Evolutionary conservation across 371 early-diverging fungal species (phyloP).

Genomic region (Mortierella sp.): DNA sequence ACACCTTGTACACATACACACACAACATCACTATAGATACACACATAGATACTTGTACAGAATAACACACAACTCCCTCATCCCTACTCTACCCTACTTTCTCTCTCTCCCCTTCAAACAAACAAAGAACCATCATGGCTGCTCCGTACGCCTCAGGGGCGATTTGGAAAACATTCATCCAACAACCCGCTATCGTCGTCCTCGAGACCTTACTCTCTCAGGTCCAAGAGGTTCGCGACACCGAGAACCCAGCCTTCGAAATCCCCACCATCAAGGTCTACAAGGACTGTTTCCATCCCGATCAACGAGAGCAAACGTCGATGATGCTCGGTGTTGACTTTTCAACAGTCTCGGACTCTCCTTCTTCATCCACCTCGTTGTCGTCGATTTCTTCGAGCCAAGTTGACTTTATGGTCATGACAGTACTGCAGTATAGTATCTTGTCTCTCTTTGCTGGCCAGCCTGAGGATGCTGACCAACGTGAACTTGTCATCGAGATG

Average conservation of each 20-base stretch:
- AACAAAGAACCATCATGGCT: neutral
- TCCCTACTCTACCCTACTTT: neutral
- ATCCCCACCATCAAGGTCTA: conserved; percentile 14
- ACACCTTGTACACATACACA: too few species aligned
- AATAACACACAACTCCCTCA: too few species aligned
- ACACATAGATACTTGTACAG: too few species aligned
- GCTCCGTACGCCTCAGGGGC: neutral
- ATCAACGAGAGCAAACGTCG: neutral
- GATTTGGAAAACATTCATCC: conserved; percentile 21
- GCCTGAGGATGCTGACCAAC: neutral
- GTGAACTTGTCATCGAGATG: conserved; percentile 15
- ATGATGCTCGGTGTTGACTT: conserved; percentile 19
- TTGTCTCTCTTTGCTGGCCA: conserved; percentile 1
- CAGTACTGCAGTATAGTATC: conserved; percentile 15
- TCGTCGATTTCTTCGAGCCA: neutral
- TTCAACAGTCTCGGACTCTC: neutral
- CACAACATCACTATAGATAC: too few species aligned
- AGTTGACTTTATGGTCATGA: neutral
- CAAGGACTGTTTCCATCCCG: conserved; percentile 6
- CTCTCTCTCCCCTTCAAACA: too few species aligned
- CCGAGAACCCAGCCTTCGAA: neutral
- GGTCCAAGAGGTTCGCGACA: neutral
- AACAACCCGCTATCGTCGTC: conserved; percentile 9
- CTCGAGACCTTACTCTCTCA: conserved; percentile 15
- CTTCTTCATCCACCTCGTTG: neutral